Base-by-base conservation (phyloP, 1,284 basidiomycete species). In the Macrocystidia cucumis region DNA sequence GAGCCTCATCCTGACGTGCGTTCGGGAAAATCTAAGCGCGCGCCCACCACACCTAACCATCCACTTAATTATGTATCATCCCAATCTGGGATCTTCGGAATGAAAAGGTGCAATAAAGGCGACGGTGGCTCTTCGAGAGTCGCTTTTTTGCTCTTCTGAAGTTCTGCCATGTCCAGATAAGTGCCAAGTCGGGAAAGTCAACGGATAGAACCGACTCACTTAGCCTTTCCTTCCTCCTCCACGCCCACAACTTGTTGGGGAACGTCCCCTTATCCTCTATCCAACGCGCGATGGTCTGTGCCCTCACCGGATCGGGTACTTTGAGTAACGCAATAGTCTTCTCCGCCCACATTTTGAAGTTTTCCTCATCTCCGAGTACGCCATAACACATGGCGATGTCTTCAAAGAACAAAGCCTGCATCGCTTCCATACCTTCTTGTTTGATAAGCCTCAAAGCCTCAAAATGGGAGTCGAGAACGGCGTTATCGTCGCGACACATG, bases 341-440 rank as follows among this genome's bases (percentile, higher is more conserved):
- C 34, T 36, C 36, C 9, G 47, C 59, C 59, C 59, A 63, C 14
- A 39, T 32, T 26, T 35, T 45, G 29, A 63, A 65, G 23, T 48
- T 39, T 1, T 44, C 47, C 18, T 56, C 46, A 12, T 62, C 50
- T 11, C 59, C 63, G 9, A 64, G 52, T 31, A 55, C 51, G 12
- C 56, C 57, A 46, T 59, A 59, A 21, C 56, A 59, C 38, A 59
- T 38, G 21, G 56, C 54, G 20, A 65, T 54, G 36, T 62, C 59
- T 37, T 60, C 58, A 18, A 60, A 39, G 43, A 60, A 62, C 5
- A 55, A 23, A 13, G 48, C 47, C 34, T 55, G 52, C 30, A 63
- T 40, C 6, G 52, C 59, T 13, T 63, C 54, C 42, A 63, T 44
- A 12, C 57, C 55, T 32, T 65, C 63, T 32, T 53, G 43, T 8